A percentile compares a stretch with the other conserved stretches of the same genome.
These are phyloP conservation scores for Psilocybe azurescens DNA, from an alignment of 768 basidiomycete genomes.

Conservation along the genomic window DNA sequence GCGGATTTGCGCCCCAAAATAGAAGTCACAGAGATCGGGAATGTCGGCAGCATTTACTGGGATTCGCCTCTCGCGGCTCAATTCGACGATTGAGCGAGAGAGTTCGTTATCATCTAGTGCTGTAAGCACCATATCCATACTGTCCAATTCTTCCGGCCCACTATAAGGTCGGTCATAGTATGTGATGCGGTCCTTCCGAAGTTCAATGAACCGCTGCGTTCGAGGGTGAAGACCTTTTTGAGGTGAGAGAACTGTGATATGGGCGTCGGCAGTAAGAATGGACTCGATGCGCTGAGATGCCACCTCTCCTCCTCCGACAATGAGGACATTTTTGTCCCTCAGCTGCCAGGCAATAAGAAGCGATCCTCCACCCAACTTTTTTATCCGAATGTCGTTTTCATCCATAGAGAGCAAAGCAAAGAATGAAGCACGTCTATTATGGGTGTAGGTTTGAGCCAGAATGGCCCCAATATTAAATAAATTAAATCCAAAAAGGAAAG, in stretches of 20 bases:
- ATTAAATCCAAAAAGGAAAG: too few species aligned
- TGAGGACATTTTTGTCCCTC: conserved; percentile 78
- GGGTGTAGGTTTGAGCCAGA: conserved; percentile 3
- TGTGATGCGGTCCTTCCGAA: conserved; percentile 58
- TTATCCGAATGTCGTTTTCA: conserved; percentile 22
- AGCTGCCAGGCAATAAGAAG: conserved; percentile 96
- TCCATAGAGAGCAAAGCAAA: conserved; percentile 15
- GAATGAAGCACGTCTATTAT: neutral
- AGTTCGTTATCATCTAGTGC: conserved; percentile 85
- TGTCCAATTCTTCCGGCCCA: conserved; percentile 67
- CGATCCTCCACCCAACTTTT: conserved; percentile 62
- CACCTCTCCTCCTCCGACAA: conserved; percentile 94
- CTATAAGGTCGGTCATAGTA: conserved; percentile 75
- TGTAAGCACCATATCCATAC: conserved; percentile 87
- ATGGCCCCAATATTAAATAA: too few species aligned
- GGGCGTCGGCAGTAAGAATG: conserved; percentile 80
- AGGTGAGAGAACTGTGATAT: conserved; percentile 81
- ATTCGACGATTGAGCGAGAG: conserved; percentile 72
- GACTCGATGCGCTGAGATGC: conserved; percentile 89
- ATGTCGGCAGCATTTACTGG: conserved; percentile 98
- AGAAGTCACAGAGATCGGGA: conserved; percentile 95
- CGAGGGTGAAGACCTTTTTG: conserved; percentile 64
- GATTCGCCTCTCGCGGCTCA: conserved; percentile 71
- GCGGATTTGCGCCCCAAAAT: conserved; percentile 94
- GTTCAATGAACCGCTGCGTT: conserved; percentile 56